phyloP scores from a whole-genome alignment of 495 filamentous ascomycete genomes.

The Stereocaulon alpinum region DNA sequence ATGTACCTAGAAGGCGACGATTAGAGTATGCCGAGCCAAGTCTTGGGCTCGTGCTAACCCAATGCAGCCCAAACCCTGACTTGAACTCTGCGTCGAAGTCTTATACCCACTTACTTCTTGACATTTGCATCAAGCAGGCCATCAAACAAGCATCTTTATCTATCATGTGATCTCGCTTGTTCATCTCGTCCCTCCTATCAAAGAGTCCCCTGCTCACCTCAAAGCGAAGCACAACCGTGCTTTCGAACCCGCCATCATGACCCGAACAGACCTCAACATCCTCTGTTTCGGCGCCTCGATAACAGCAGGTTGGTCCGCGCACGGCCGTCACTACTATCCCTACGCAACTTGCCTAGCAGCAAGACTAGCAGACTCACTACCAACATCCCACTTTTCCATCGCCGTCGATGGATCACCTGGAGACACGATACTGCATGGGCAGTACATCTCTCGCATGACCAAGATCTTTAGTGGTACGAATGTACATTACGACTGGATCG shows the following conservation, averaged over 20 bases:
- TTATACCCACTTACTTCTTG: too few species aligned
- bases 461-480: constrained; percentile 29
- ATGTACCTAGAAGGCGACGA: too few species aligned
- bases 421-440: constrained; percentile 36
- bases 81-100: too few species aligned
- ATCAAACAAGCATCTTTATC: too few species aligned
- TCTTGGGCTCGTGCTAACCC: too few species aligned
- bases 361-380: constrained; percentile 16
- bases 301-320: constrained; percentile 42
- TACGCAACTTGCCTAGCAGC: constrained; percentile 35
- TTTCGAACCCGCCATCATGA: neutral
- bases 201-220: too few species aligned
- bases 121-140: too few species aligned
- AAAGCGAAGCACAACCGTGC: too few species aligned
- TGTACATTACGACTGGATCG: constrained; percentile 29
- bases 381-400: constrained; percentile 19
- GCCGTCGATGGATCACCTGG: constrained; percentile 39
- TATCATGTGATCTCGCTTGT: too few species aligned
- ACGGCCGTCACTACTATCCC: constrained; percentile 38
- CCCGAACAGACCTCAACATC: constrained; percentile 25
- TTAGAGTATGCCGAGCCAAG: too few species aligned
- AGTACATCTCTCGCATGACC: constrained; percentile 38
- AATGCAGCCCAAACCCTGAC: too few species aligned
- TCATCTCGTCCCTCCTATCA: too few species aligned
- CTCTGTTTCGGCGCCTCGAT: constrained; percentile 58